Base-by-base conservation (phyloP, 2,329 filamentous ascomycete species). In the Thermothelomyces thermophilus region DNA sequence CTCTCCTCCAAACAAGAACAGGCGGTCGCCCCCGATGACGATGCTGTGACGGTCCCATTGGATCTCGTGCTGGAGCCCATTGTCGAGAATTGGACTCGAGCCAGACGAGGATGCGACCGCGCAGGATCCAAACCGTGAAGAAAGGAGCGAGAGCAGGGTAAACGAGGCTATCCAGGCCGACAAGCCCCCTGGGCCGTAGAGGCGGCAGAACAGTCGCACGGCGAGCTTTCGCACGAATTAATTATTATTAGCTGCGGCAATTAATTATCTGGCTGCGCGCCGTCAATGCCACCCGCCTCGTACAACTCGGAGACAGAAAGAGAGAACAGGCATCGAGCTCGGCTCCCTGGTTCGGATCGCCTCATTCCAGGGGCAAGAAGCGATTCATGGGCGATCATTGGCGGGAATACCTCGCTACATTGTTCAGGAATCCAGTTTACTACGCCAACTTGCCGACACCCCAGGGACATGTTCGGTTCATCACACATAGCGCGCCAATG, bases 1-100 rank as follows among this genome's bases (percentile, higher is more conserved):
- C n/a, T 49, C 47, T 14, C 47, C 47, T 7, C 47, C 40, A n/a
- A 49, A 49, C 17, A 49, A 9, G 16, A 49, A 39, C 10, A 44
- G 17, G 3, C 47, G 40, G 17, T 49, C 40, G 14, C 41, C 47
- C 13, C 43, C 37, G 34, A 49, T 49, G 17, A 44, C 14, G 9
- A 49, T 36, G 13, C 40, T 44, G 34, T 49, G 20, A 7, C 43
- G 40, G 19, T 49, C 47, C 47, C 47, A 49, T 33, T 39, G 22
- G 19, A 49, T 19, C 10, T 19, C 8, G 1, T 44, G 5, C 19
- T 49, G 47, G 5, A 49, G 47, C 8, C 45, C 45, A 26, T 47
- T 47, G 36, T 47, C 45, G 17, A 33, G 45, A 3, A 47, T 14
- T 2, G 45, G n/a, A 28, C 45, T 36, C 33, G 8, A 26, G 8